phyloP scores from a whole-genome alignment of 768 basidiomycete genomes.

The Russula sp. region DNA sequence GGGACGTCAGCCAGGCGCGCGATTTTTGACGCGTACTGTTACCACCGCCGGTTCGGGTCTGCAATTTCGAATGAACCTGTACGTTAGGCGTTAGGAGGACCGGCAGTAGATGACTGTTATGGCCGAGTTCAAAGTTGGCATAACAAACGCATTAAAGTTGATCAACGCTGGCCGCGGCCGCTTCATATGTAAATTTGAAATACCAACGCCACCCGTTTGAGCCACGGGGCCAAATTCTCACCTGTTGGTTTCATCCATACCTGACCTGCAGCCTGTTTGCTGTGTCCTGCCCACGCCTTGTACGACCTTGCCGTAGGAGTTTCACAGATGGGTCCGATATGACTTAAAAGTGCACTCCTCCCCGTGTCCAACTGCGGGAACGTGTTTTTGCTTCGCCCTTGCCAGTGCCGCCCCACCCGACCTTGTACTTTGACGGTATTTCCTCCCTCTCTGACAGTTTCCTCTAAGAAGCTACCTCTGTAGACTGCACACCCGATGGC shows the following conservation, averaged over 20 bases:
- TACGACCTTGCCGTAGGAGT: slow-evolving; percentile 2
- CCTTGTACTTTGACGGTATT: slow-evolving; percentile 1
- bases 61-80: neutral
- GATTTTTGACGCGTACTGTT: neutral
- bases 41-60: neutral
- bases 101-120: neutral
- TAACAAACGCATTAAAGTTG: too few species aligned
- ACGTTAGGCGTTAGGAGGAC: neutral
- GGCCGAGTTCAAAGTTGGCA: neutral
- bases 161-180: too few species aligned
- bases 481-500: neutral
- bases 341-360: slow-evolving; percentile 9
- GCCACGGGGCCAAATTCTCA: neutral
- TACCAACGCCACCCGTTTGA: slow-evolving; percentile 3
- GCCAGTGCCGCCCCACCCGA: slow-evolving; percentile 3
- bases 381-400: slow-evolving; percentile 21
- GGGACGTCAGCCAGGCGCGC: neutral
- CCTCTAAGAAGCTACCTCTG: neutral
- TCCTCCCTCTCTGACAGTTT: slow-evolving; percentile 12
- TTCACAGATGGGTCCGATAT: slow-evolving; percentile 7
- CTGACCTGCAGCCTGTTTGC: slow-evolving; percentile 8
- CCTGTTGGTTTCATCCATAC: slow-evolving; percentile 2
- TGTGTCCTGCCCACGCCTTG: slow-evolving; percentile 16
- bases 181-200: slow-evolving; percentile 20
- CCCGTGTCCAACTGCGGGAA: slow-evolving; percentile 17